A percentile compares a stretch with the other conserved stretches of the same genome.
These are phyloP conservation scores for Epichloe sp. DNA, from an alignment of 2,329 filamentous ascomycete species.

Conservation along the genomic window DNA sequence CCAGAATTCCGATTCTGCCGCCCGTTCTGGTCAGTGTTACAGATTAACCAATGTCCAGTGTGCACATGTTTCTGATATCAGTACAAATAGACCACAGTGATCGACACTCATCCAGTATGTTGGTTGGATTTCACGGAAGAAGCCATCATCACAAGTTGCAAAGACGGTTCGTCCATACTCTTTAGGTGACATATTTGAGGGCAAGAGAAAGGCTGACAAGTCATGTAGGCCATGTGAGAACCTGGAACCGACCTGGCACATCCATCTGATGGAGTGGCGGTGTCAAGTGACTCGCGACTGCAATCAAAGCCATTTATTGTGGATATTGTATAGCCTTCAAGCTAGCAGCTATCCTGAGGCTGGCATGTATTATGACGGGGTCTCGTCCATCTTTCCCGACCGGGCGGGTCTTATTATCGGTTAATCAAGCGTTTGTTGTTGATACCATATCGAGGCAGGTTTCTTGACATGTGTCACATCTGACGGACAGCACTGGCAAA, in stretches of 20 bases:
- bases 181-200: too few relatives aligned
- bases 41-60: neutral
- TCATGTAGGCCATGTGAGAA: constrained; percentile 54
- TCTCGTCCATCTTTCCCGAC: neutral
- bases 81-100: constrained; percentile 51
- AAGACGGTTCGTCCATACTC: constrained; percentile 53
- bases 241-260: constrained; percentile 51
- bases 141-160: constrained; percentile 83
- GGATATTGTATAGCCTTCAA: neutral
- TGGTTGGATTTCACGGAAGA: constrained; percentile 93
- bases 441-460: neutral
- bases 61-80: neutral
- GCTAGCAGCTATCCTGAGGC: neutral
- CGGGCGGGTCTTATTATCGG: too few relatives aligned
- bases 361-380: neutral
- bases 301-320: neutral
- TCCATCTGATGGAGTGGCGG: neutral
- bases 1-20: constrained; percentile 72
- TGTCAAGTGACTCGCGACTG: neutral
- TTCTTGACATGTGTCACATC: neutral
- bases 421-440: neutral
- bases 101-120: constrained; percentile 75
- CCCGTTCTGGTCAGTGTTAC: constrained; percentile 65
- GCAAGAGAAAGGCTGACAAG: constrained; percentile 8
- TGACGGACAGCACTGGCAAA: too few relatives aligned